phyloP scores from a whole-genome alignment of 805 yeast species.

The Wickerhamiella shivajii region DNA sequence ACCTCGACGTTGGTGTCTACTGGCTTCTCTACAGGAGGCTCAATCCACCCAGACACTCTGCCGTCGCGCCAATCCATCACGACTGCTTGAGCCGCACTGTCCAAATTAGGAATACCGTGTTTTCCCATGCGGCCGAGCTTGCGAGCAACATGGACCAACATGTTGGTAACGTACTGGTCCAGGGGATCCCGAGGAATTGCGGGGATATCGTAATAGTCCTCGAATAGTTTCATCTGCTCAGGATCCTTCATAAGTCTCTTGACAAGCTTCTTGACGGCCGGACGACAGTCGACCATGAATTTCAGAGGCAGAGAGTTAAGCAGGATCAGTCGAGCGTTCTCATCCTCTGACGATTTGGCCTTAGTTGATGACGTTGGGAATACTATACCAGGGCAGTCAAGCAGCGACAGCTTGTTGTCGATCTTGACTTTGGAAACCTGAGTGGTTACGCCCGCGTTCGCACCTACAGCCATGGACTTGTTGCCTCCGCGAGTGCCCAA shows the following conservation, averaged over 20 bases:
- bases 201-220: conserved; percentile 62
- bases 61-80: conserved; percentile 97
- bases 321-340: conserved; percentile 78
- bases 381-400: conserved; percentile 96
- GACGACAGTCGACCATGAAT: conserved; percentile 66
- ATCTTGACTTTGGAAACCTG: conserved; percentile 81
- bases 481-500: conserved; percentile 42
- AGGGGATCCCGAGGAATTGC: conserved; percentile 58
- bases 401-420: conserved; percentile 72
- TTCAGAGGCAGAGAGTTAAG: conserved; percentile 84
- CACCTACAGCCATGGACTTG: conserved; percentile 89
- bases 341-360: conserved; percentile 34
- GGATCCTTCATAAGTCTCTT: conserved; percentile 59
- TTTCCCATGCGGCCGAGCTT: conserved; percentile 80
- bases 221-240: conserved; percentile 52
- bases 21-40: conserved; percentile 41
- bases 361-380: conserved; percentile 49
- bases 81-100: conserved; percentile 67
- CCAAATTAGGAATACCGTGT: conserved; percentile 86
- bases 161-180: conserved; percentile 68
- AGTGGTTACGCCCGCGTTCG: conserved; percentile 95
- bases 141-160: conserved; percentile 85
- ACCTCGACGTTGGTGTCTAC: conserved; percentile 48
- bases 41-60: conserved; percentile 77
- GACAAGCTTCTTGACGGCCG: conserved; percentile 64